Conservation (phyloP, 2,329 filamentous ascomycete species). For the Penicillium sp. region DNA sequence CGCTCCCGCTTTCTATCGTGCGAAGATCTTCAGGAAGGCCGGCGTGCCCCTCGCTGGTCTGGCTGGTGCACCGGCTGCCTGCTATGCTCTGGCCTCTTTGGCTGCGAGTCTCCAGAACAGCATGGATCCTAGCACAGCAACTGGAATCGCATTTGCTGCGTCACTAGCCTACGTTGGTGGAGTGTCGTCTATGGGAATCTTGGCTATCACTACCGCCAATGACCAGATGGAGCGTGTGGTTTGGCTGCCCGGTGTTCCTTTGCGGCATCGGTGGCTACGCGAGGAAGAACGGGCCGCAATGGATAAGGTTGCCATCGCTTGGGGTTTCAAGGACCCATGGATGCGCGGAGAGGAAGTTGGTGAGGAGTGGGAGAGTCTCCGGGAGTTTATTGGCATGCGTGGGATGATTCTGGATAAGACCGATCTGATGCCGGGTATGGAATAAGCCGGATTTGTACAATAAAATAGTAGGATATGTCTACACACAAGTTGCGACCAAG, state of each 20-base stretch:
- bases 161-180: conserved; percentile 80
- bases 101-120: conserved; percentile 65
- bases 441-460: conserved; percentile 47
- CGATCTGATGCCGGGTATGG: conserved; percentile 91
- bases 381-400: conserved; percentile 76
- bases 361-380: conserved; percentile 79
- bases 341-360: conserved; percentile 87
- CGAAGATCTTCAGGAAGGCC: conserved; percentile 45
- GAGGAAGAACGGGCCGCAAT: conserved; percentile 87
- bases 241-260: conserved; percentile 77
- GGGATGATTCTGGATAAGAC: conserved; percentile 89
- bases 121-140: conserved; percentile 74
- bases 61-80: conserved; percentile 34
- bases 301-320: conserved; percentile 80
- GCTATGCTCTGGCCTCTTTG: conserved; percentile 67
- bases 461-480: neutral
- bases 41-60: conserved; percentile 42
- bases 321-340: conserved; percentile 82
- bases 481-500: no score
- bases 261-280: conserved; percentile 78
- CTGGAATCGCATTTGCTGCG: conserved; percentile 73
- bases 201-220: conserved; percentile 82
- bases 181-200: conserved; percentile 74
- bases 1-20: conserved; percentile 43
- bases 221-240: conserved; percentile 94